Evolutionary conservation across 495 filamentous ascomycete species (phyloP).

Genomic region (Xylaria cubensis): DNA sequence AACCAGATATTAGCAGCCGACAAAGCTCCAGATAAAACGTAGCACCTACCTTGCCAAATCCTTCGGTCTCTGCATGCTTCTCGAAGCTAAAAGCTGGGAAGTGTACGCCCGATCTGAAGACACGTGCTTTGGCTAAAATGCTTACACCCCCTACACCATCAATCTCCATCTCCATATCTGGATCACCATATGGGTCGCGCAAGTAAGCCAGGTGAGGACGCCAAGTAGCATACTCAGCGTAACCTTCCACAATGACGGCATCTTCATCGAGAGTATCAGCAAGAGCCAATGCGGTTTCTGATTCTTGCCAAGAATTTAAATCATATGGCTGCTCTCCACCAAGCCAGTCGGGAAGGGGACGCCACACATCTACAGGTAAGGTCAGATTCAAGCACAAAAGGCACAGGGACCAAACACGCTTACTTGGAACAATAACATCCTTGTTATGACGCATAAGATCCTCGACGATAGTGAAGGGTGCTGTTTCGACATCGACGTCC

Average conservation of each 20-base stretch:
- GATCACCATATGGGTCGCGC: slow-evolving; percentile 95
- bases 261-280: slow-evolving; percentile 97
- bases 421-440: slow-evolving; percentile 98
- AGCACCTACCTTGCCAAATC: slow-evolving; percentile 89
- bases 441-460: slow-evolving; percentile 99
- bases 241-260: slow-evolving; percentile 98
- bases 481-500: slow-evolving; percentile 98
- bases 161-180: slow-evolving; percentile 99
- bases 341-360: slow-evolving; percentile 97
- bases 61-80: slow-evolving; percentile 98
- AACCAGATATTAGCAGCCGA: slow-evolving; percentile 41
- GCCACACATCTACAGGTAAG: slow-evolving; percentile 83
- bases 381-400: slow-evolving; percentile 23
- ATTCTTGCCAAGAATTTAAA: slow-evolving; percentile 99
- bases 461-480: slow-evolving; percentile 93
- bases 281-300: slow-evolving; percentile 91
- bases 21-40: neutral
- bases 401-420: slow-evolving; percentile 42
- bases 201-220: slow-evolving; percentile 96
- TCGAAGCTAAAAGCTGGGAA: slow-evolving; percentile 99
- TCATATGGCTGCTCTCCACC: slow-evolving; percentile 99
- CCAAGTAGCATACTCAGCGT: slow-evolving; percentile 99
- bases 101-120: slow-evolving; percentile 93
- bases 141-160: slow-evolving; percentile 97
- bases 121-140: slow-evolving; percentile 93